Evolutionary conservation across 2,329 filamentous ascomycete genomes (phyloP).

Genomic region (Sclerotiophoma versabilis): DNA sequence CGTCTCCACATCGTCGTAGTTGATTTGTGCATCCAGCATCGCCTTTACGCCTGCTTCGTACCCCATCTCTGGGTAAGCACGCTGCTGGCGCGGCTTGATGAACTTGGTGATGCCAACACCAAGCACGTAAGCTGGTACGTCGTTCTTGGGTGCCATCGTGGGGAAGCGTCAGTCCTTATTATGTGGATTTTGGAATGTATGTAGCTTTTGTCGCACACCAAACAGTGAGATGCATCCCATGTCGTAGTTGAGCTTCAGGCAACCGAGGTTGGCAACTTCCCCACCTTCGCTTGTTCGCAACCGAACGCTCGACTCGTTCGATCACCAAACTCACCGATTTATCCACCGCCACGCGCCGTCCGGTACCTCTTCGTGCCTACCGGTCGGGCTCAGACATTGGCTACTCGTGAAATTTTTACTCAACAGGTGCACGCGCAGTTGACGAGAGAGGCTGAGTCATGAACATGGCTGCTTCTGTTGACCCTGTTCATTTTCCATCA

Average conservation of each 20-base stretch:
- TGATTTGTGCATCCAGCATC: constrained; percentile 81
- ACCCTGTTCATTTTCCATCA: background rate
- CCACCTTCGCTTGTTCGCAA: constrained; percentile 6
- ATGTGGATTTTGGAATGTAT: background rate
- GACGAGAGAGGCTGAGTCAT: background rate
- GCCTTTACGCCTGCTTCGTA: constrained; percentile 92
- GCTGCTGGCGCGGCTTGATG: constrained; percentile 91
- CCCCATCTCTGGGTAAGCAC: constrained; percentile 91
- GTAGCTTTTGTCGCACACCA: background rate
- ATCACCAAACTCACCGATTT: background rate
- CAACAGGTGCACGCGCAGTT: no score
- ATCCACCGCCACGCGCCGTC: no score
- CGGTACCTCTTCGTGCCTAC: no score
- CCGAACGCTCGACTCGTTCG: constrained; percentile 9
- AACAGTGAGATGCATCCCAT: background rate
- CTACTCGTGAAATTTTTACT: no score
- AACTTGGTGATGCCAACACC: constrained; percentile 99
- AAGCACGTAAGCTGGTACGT: constrained; percentile 75
- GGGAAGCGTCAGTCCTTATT: background rate
- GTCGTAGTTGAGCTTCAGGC: constrained; percentile 1
- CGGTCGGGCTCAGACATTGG: no score
- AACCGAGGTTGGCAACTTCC: constrained; percentile 16
- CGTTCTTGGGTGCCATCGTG: constrained; percentile 37
- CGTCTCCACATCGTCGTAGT: constrained; percentile 93
- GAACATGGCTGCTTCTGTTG: background rate